These are phyloP conservation scores for Rostrohypoxylon terebratum DNA, from an alignment of 495 filamentous ascomycete genomes.

Conservation along the genomic window DNA sequence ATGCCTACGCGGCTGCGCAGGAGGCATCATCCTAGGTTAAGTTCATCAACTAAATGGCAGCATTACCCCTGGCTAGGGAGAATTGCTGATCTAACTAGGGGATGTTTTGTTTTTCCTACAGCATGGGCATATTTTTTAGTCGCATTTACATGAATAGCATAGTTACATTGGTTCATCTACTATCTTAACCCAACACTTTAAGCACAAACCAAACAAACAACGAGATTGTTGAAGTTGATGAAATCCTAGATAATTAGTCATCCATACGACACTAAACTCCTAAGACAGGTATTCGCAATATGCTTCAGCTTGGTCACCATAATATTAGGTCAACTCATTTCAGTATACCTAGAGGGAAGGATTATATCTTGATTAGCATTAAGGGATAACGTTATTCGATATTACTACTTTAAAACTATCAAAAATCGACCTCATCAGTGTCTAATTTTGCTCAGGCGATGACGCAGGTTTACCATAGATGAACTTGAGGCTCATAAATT, in stretches of 20 bases:
- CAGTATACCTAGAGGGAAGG: too few relatives aligned
- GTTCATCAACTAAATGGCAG: neutral
- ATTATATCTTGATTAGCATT: too few relatives aligned
- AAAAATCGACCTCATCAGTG: too few relatives aligned
- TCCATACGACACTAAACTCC: neutral
- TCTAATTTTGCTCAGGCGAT: neutral
- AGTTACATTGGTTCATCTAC: neutral
- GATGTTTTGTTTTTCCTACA: neutral
- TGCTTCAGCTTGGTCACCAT: neutral
- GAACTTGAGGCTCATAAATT: neutral
- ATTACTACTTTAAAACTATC: too few relatives aligned
- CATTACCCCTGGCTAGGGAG: neutral
- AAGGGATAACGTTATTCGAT: too few relatives aligned
- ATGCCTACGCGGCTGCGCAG: slow-evolving; percentile 29
- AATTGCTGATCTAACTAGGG: too few relatives aligned
- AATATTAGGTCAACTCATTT: too few relatives aligned
- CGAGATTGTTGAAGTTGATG: too few relatives aligned
- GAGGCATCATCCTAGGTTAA: slow-evolving; percentile 25
- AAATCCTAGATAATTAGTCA: neutral
- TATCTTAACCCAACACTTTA: neutral
- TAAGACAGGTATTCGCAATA: too few relatives aligned
- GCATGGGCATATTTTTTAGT: neutral
- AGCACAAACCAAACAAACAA: neutral
- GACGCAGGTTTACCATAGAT: neutral
- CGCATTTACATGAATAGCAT: neutral